These are phyloP conservation scores for Globisporangium viniferum DNA, from an alignment of 352 stramenopile species.

Conservation along the genomic window DNA sequence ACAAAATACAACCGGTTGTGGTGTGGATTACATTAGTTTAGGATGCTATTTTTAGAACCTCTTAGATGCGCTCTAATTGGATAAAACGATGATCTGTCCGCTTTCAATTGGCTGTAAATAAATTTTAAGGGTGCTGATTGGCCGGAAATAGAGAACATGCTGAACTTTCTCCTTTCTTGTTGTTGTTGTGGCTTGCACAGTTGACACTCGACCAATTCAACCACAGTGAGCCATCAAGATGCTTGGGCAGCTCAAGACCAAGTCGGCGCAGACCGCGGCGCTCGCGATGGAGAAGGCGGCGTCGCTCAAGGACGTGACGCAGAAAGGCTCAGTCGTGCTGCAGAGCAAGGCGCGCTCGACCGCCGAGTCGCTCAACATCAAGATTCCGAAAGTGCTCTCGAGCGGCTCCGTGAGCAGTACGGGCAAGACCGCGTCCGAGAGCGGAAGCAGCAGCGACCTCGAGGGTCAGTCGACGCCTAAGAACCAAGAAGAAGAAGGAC, in stretches of 20 bases:
- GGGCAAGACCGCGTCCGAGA: slow-evolving; percentile 33
- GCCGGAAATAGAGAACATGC: not conserved
- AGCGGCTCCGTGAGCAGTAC: slow-evolving; percentile 18
- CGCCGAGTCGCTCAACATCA: slow-evolving; percentile 52
- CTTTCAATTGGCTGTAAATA: no score
- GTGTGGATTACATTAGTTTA: no score
- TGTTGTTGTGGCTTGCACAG: not conserved
- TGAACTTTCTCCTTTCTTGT: not conserved
- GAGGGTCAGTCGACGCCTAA: slow-evolving; percentile 25
- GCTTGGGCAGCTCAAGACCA: slow-evolving; percentile 58
- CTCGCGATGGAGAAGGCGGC: slow-evolving; percentile 51
- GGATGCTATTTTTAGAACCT: not conserved
- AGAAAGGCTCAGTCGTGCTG: slow-evolving; percentile 43
- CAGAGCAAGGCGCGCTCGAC: slow-evolving; percentile 51
- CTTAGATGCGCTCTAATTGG: no score
- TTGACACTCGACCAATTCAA: slow-evolving; percentile 13
- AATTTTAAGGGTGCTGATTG: no score
- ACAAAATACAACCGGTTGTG: no score
- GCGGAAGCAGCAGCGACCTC: slow-evolving; percentile 28
- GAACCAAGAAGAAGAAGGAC: slow-evolving; percentile 68
- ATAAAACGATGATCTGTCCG: no score
- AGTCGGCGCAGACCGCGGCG: slow-evolving; percentile 53
- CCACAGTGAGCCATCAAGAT: slow-evolving; percentile 30
- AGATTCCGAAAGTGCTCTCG: slow-evolving; percentile 33
- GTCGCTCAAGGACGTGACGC: slow-evolving; percentile 53